Conservation (phyloP, 306 rosid genomes). For the Quercus aquifolioides region DNA sequence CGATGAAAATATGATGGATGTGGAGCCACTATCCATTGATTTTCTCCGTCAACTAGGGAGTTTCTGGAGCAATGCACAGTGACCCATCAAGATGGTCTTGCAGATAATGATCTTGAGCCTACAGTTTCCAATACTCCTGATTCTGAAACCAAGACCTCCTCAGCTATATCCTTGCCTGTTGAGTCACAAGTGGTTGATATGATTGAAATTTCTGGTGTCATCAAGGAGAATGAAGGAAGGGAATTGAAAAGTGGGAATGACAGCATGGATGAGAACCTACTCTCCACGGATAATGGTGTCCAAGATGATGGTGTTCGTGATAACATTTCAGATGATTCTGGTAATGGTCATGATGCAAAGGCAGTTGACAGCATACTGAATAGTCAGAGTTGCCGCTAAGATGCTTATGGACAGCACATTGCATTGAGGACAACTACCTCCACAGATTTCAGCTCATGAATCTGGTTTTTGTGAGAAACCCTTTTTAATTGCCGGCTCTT, state of each 20-base stretch:
- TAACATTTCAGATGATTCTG: background rate
- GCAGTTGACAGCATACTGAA: background rate
- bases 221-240: conserved; percentile 17
- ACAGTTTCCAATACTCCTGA: conserved; percentile 10
- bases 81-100: conserved; percentile 23
- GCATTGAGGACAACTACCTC: background rate
- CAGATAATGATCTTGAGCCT: conserved; percentile 13
- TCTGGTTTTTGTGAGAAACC: background rate
- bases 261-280: background rate
- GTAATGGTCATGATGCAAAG: background rate
- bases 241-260: conserved; percentile 11
- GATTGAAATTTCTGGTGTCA: conserved; percentile 19
- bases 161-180: conserved; percentile 18
- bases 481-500: background rate
- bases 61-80: conserved; percentile 36
- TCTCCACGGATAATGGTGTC: background rate
- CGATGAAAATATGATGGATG: conserved; percentile 32
- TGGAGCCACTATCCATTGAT: conserved; percentile 25
- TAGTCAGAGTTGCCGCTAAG: background rate
- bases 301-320: background rate
- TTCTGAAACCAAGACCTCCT: conserved; percentile 11
- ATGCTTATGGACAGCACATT: background rate
- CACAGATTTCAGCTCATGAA: background rate
- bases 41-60: conserved; percentile 26
- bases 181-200: conserved; percentile 20